Base-by-base conservation (phyloP, 768 basidiomycete species). In the Collybia sp. region DNA sequence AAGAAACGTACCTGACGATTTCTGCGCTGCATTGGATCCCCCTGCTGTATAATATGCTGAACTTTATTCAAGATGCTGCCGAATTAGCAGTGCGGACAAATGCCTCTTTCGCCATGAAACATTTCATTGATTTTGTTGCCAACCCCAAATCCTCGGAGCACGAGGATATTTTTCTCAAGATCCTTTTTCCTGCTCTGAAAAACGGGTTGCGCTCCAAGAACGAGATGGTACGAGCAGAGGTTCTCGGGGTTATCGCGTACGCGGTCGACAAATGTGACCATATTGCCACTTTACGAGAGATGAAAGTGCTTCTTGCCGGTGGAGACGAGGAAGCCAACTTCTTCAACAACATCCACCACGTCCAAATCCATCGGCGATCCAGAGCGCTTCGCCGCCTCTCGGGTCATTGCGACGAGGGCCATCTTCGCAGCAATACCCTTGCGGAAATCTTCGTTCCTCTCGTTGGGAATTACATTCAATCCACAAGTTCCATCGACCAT, bases 321-420 rank as follows among this genome's bases (percentile, higher is more conserved):
- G 94, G 91, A 1, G 93, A 98, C 58, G 85, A 88, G 41, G 95
- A 99, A 63, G 93, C 92, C 30, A 93, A 87, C 59, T 94, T 98
- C 69, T 98, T 99, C 77, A 85, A 85, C 71, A 99, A 99, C 63
- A 82, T 97, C 40, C 80, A 87, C 44, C 96, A 99, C 59, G 80
- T 98, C 37, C 96, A 99, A 65, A 68, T 86, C 2, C 94, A 97
- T 62, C 82, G 94, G 51, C 83, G 95, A 17, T 82, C 84, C 1
- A 71, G 95, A 48, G 94, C 95, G 2, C 72, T 96, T 20, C 79
- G 88, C 12, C 75, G 92, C n/a, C 77, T 97, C 15, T 81, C 80
- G 5, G 93, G 93, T 43, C 76, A 82, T 45, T 85, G 83, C 49
- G 76, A 82, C 8, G 78, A 82, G 36, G 81, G 80, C 1, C 69